Percentiles rank a stretch among this genome's conserved stretches.
phyloP scores from a whole-genome alignment of 805 yeast species.

The Metschnikowia baotianmanensis region DNA sequence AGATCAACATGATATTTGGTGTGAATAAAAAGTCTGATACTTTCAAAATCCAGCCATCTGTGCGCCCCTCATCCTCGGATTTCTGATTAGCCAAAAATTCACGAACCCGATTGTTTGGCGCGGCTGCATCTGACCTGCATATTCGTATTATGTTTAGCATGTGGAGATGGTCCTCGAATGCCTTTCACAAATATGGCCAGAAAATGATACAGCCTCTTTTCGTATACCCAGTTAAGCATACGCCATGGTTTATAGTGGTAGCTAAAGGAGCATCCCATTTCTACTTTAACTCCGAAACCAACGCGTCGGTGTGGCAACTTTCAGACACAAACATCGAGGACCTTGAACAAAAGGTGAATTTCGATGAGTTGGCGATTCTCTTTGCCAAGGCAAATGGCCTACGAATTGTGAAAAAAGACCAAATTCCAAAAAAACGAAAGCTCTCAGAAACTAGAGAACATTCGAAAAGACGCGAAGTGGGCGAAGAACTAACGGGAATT shows the following conservation, averaged over 20 bases:
- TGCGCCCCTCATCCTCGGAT: no score
- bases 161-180: not conserved
- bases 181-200: not conserved
- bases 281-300: constrained; percentile 25
- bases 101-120: not conserved
- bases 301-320: constrained; percentile 35
- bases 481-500: not conserved
- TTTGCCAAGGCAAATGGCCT: constrained; percentile 28
- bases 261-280: constrained; percentile 29
- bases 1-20: no score
- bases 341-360: constrained; percentile 25
- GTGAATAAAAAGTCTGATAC: no score
- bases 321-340: constrained; percentile 22
- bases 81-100: no score
- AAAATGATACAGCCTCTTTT: constrained; percentile 14
- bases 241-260: constrained; percentile 31
- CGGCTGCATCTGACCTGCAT: not conserved
- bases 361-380: constrained; percentile 29
- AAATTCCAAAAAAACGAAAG: not conserved
- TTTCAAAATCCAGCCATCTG: no score
- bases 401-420: not conserved
- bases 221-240: constrained; percentile 11
- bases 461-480: not conserved
- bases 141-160: not conserved
- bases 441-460: not conserved